Base-by-base conservation (phyloP, 306 rosid genomes). In the Rubus parviflorus region DNA sequence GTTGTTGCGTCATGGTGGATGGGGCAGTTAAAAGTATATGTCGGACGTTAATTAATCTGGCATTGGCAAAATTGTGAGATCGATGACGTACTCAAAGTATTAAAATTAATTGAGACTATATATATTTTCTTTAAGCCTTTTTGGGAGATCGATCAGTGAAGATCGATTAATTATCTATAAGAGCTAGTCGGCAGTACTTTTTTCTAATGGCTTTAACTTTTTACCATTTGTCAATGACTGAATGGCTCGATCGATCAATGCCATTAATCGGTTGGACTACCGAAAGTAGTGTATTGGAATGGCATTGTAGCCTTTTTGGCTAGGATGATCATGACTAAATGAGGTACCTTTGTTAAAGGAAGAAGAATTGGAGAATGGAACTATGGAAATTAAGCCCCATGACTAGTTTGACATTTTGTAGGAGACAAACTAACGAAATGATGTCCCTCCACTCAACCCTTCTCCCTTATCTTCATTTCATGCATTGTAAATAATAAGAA, bases 1-100 rank as follows among this genome's bases (percentile, higher is more conserved):
- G 46, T 16, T 6, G 69, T 45, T 45, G 12, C 78, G 69, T 74
- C 78, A 60, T 52, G 22, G 19, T 52, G 8, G n/a, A 15, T 49
- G 54, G 57, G 57, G 35, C 35, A 2, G 3, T 56, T 20, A 35
- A 56, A 56, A 56, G 62, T 20, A 20, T 54, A 20, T 56, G 62
- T 56, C 35, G 47, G 62, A 71, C 35, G 60, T 30, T 16, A 25
- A 30, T 30, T 30, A 30, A 30, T 30, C 35, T 25, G 30, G 30
- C 30, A 25, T 25, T 25, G 30, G 30, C 30, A 25, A 1, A 53
- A 0, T 19, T 8, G 62, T 12, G 25, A 57, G 35, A 25, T 25
- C 30, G 30, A 25, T 25, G 30, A 25, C 30, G 30, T 0, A 25
- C 30, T 25, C 30, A 25, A 25, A 25, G 30, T 25, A 25, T 25